A percentile compares a stretch with the other conserved stretches of the same genome.
Conservation (phyloP, 108 stramenopile species). For the Asterionellopsis glacialis region DNA sequence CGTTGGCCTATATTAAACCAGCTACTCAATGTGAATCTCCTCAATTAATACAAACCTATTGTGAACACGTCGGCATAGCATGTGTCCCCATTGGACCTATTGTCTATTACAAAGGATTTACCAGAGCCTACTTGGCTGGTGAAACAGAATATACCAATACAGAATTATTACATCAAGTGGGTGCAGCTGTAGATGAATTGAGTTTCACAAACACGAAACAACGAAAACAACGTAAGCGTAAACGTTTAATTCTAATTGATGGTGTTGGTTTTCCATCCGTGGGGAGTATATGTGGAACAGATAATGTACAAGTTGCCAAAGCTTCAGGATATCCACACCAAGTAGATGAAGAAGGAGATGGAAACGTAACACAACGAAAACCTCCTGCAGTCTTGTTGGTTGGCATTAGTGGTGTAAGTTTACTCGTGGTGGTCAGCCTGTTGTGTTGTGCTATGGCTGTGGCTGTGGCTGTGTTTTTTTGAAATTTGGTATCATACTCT, state of each 20-base stretch:
- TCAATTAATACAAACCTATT: conserved; percentile 86
- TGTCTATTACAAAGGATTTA: conserved; percentile 96
- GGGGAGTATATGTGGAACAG: conserved; percentile 92
- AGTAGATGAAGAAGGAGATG: too few relatives aligned
- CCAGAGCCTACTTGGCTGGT: conserved; percentile 87
- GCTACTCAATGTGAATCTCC: conserved; percentile 93
- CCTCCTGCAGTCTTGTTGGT: conserved; percentile 62
- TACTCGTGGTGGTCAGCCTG: too few relatives aligned
- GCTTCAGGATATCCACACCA: conserved; percentile 49
- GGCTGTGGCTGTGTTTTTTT: too few relatives aligned
- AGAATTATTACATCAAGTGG: conserved; percentile 66
- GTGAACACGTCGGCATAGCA: conserved; percentile 72
- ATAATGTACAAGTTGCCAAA: conserved; percentile 85
- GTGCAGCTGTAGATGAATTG: conserved; percentile 73
- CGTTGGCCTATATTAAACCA: conserved; percentile 96
- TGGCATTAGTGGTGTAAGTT: conserved; percentile 58
- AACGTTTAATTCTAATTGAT: conserved; percentile 86
- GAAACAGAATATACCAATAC: conserved; percentile 70
- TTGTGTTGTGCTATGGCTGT: too few relatives aligned
- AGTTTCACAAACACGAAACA: too few relatives aligned
- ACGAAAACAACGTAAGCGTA: conserved; percentile 17
- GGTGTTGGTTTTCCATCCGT: conserved; percentile 98
- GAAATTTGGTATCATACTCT: too few relatives aligned
- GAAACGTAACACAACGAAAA: too few relatives aligned
- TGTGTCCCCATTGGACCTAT: conserved; percentile 89